Conservation (phyloP, 208 protist species). For the Trypanosomatidae sp. region DNA sequence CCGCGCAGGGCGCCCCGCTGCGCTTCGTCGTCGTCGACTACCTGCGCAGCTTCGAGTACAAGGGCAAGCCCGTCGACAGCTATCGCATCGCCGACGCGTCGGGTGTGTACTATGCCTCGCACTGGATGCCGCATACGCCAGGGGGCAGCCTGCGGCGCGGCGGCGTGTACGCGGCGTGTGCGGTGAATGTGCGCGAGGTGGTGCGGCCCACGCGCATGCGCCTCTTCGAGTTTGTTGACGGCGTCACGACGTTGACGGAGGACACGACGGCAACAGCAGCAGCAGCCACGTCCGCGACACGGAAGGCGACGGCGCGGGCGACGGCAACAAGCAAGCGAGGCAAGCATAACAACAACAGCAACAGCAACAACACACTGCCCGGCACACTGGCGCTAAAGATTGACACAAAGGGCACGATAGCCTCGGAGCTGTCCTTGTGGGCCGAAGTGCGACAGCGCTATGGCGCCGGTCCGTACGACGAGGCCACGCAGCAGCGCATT, state of each 20-base stretch:
- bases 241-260: slow-evolving; percentile 1
- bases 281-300: background rate
- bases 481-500: slow-evolving; percentile 45
- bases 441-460: slow-evolving; percentile 76
- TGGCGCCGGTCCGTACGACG: slow-evolving; percentile 63
- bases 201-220: slow-evolving; percentile 34
- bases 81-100: slow-evolving; percentile 68
- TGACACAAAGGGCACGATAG: slow-evolving; percentile 80
- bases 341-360: background rate
- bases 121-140: slow-evolving; percentile 22
- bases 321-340: background rate
- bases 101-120: slow-evolving; percentile 45
- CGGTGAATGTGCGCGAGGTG: slow-evolving; percentile 43
- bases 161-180: slow-evolving; percentile 29
- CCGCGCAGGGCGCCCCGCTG: slow-evolving; percentile 9
- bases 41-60: slow-evolving; percentile 50
- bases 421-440: slow-evolving; percentile 65
- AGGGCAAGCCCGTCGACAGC: slow-evolving; percentile 45
- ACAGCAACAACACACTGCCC: slow-evolving; percentile 3
- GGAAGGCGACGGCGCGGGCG: background rate
- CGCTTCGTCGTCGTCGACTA: slow-evolving; percentile 40
- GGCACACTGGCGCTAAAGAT: slow-evolving; percentile 57
- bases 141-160: slow-evolving; percentile 15
- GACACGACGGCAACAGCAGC: background rate
- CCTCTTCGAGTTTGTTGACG: slow-evolving; percentile 34